phyloP scores from a whole-genome alignment of 257 asterid genomes.

The Solanum raphanifolium region DNA sequence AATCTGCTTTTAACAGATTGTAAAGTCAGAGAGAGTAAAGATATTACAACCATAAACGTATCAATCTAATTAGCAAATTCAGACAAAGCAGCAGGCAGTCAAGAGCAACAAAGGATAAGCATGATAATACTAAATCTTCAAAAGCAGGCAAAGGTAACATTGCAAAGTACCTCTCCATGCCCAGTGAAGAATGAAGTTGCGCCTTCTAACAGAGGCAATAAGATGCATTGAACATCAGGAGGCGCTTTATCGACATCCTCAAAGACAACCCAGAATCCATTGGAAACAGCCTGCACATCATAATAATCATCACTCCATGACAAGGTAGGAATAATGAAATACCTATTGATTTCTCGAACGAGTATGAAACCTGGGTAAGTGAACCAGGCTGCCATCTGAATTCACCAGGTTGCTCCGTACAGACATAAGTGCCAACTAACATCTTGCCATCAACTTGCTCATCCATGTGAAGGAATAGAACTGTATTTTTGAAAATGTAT shows the following conservation, averaged over 20 bases:
- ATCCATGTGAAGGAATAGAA: constrained; percentile 84
- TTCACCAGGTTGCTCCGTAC: constrained; percentile 91
- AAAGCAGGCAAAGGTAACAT: neutral
- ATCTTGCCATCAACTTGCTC: constrained; percentile 96
- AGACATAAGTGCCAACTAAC: constrained; percentile 81
- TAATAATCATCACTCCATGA: constrained; percentile 4
- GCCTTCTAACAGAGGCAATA: constrained; percentile 81
- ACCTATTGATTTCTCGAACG: neutral
- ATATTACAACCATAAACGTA: neutral
- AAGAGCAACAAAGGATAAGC: neutral
- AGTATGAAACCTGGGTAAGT: constrained; percentile 72
- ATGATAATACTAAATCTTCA: neutral
- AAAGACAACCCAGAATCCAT: constrained; percentile 87
- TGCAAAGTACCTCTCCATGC: constrained; percentile 74
- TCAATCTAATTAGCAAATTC: neutral
- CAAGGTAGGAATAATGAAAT: constrained; percentile 4
- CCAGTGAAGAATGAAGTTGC: constrained; percentile 62
- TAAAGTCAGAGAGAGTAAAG: neutral
- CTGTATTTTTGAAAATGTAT: constrained; percentile 17
- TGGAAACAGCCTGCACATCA: constrained; percentile 63
- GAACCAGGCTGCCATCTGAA: constrained; percentile 99
- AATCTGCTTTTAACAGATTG: neutral
- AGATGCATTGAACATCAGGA: constrained; percentile 62
- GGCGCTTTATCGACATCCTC: constrained; percentile 97
- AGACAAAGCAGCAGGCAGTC: neutral